Evolutionary conservation across 352 stramenopile species (phyloP).

Genomic region (Globisporangium lucens): DNA sequence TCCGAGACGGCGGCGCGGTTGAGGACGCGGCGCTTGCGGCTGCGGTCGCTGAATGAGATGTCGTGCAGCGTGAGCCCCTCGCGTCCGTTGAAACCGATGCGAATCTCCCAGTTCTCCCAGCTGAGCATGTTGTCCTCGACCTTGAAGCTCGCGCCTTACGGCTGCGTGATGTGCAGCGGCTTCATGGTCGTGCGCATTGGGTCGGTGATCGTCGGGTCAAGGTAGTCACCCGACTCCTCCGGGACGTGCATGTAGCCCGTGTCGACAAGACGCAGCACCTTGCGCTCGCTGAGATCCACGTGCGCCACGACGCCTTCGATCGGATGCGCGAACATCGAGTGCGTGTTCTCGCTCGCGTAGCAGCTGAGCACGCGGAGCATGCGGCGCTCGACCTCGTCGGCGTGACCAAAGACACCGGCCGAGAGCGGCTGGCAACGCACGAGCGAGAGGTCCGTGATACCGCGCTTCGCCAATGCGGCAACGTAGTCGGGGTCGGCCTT

Average conservation of each 20-base stretch:
- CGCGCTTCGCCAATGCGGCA: conserved; percentile 33
- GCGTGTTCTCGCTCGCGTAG: conserved; percentile 33
- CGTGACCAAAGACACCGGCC: conserved; percentile 39
- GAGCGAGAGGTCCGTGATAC: conserved; percentile 42
- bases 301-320: conserved; percentile 46
- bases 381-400: conserved; percentile 32
- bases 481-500: conserved; percentile 44
- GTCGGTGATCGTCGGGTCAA: conserved; percentile 34
- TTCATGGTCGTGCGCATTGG: conserved; percentile 49
- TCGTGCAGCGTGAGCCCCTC: conserved; percentile 79
- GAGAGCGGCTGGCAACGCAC: conserved; percentile 42
- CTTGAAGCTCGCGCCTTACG: conserved; percentile 67
- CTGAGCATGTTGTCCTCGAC: conserved; percentile 64
- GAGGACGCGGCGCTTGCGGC: conserved; percentile 45
- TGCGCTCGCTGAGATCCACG: conserved; percentile 41
- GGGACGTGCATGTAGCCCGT: conserved; percentile 47
- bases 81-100: conserved; percentile 79
- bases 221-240: conserved; percentile 41
- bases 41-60: conserved; percentile 46
- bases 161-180: conserved; percentile 69
- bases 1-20: conserved; percentile 73
- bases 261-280: conserved; percentile 36
- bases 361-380: conserved; percentile 54
- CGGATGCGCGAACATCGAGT: conserved; percentile 48
- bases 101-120: conserved; percentile 82